A percentile compares a stretch with the other conserved stretches of the same genome.
Conservation (phyloP, 1,284 basidiomycete species). For the Irpex lacteus region DNA sequence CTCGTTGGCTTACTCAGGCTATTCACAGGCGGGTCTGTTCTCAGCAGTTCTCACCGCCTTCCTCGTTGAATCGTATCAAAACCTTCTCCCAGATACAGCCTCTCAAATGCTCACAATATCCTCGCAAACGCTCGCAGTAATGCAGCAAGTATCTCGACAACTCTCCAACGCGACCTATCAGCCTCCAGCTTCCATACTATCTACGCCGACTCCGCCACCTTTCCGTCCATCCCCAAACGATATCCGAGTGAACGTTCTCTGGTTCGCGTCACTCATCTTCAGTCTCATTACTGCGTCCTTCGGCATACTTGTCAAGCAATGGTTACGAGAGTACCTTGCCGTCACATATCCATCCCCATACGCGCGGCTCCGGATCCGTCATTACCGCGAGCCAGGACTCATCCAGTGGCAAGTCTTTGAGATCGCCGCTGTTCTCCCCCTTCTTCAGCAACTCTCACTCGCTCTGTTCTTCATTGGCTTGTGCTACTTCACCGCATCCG, state of each 20-base stretch:
- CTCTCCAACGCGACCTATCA: no score
- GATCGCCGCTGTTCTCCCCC: constrained; percentile 5
- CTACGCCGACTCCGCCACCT: no score
- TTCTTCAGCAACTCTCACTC: constrained; percentile 7
- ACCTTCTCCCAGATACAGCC: not conserved
- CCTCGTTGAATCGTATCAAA: not conserved
- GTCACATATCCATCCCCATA: not conserved
- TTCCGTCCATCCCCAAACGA: not conserved
- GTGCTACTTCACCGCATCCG: constrained; percentile 1
- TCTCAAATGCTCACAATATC: not conserved
- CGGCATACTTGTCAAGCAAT: not conserved
- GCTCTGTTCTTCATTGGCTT: constrained; percentile 10
- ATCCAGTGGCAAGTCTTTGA: constrained; percentile 9
- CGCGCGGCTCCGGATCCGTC: constrained; percentile 2
- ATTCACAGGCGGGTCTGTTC: not conserved
- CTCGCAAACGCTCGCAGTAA: not conserved
- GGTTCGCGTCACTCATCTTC: not conserved
- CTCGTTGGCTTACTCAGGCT: not conserved
- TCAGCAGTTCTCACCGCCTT: not conserved
- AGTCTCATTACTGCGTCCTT: not conserved
- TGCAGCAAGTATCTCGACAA: no score
- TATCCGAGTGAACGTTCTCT: not conserved
- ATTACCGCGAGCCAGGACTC: constrained; percentile 5
- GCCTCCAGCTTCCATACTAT: no score
- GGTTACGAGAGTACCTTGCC: not conserved